phyloP scores from a whole-genome alignment of 345 rosid species.

The Theobroma cacao region DNA sequence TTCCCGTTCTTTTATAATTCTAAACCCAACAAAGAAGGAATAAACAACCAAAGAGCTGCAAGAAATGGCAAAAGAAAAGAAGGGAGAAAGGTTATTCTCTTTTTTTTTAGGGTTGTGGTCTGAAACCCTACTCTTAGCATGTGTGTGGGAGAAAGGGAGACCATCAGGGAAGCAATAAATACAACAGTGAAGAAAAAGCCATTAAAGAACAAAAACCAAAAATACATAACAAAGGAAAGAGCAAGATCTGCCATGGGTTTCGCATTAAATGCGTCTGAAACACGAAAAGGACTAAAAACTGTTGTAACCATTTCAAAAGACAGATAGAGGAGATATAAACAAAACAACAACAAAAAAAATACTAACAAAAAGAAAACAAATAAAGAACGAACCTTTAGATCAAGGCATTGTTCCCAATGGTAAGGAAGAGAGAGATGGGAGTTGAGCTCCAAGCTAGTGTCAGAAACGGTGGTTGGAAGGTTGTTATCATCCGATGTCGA shows the following conservation, averaged over 20 bases:
- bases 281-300: conserved; percentile 31
- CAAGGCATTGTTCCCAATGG: conserved; percentile 92
- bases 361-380: not conserved
- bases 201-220: conserved; percentile 21
- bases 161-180: conserved; percentile 27
- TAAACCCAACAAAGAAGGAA: not conserved
- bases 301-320: conserved; percentile 11
- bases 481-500: conserved; percentile 41
- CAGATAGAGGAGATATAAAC: not conserved
- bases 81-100: not conserved
- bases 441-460: conserved; percentile 64
- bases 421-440: conserved; percentile 71
- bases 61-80: not conserved
- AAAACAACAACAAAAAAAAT: not conserved
- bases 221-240: conserved; percentile 12
- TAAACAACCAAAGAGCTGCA: not conserved
- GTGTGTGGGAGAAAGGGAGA: conserved; percentile 19
- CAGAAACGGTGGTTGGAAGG: conserved; percentile 33
- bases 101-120: conserved; percentile 32
- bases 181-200: conserved; percentile 27
- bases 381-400: conserved; percentile 57
- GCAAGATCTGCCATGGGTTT: conserved; percentile 47
- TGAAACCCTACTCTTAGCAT: conserved; percentile 11
- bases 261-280: conserved; percentile 54
- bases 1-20: not conserved